A percentile compares a stretch with the other conserved stretches of the same genome.
Conservation (phyloP, 768 basidiomycete species). For the Crepidotus variabilis region DNA sequence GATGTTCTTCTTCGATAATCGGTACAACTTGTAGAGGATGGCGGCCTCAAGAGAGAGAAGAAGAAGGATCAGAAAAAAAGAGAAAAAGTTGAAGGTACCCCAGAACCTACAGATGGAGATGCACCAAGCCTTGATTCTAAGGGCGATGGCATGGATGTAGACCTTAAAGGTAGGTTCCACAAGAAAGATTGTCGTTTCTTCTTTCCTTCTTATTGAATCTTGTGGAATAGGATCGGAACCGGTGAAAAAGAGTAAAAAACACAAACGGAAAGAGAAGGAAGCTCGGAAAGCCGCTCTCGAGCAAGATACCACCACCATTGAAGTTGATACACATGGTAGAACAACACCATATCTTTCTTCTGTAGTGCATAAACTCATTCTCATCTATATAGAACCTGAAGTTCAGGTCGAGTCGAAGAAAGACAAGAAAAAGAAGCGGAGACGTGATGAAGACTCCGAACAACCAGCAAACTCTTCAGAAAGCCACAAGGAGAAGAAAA, state of each 20-base stretch:
- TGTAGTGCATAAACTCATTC: no score
- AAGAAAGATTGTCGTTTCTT: no score
- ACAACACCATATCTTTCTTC: no score
- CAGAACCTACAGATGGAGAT: neutral
- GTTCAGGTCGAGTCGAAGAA: no score
- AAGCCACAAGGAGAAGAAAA: constrained; percentile 42
- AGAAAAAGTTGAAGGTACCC: neutral
- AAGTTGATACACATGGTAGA: no score
- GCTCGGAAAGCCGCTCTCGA: neutral
- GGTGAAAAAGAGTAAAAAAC: neutral
- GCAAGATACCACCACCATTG: no score
- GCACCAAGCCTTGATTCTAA: neutral
- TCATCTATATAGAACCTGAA: no score
- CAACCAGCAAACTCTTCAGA: constrained; percentile 9
- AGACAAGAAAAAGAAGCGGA: constrained; percentile 35
- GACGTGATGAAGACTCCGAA: constrained; percentile 29
- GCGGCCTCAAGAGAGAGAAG: constrained; percentile 4
- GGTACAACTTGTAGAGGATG: neutral
- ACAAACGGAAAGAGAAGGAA: neutral
- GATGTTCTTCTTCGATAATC: neutral
- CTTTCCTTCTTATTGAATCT: no score
- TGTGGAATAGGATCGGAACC: neutral
- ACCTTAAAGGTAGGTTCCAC: neutral
- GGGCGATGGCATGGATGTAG: constrained; percentile 12
- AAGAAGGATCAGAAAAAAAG: constrained; percentile 5